Evolutionary conservation across 768 basidiomycete species (phyloP).

Genomic region (Rhodosporidiobolus odoratus): DNA sequence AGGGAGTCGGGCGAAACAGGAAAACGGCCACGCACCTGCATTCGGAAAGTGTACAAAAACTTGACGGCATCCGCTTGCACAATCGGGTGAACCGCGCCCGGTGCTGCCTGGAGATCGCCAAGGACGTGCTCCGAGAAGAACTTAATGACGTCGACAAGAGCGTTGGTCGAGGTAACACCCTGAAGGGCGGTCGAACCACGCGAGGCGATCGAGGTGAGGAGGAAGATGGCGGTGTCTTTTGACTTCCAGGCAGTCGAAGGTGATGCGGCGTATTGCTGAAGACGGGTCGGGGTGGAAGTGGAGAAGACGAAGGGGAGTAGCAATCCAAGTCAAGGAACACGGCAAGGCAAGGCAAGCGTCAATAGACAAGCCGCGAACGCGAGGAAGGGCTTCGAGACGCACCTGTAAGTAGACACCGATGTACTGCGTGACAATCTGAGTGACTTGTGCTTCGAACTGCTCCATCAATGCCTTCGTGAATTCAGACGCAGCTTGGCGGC

Average conservation of each 20-base stretch:
- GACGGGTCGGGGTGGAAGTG: not conserved
- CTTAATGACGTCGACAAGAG: constrained; percentile 84
- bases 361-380: too few relatives aligned
- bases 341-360: not conserved
- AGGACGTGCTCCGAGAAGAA: constrained; percentile 92
- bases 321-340: not conserved
- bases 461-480: constrained; percentile 88
- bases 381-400: not conserved
- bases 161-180: constrained; percentile 88
- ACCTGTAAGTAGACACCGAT: constrained; percentile 64
- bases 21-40: constrained; percentile 59
- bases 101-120: constrained; percentile 69
- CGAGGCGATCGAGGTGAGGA: constrained; percentile 88
- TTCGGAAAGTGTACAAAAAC: constrained; percentile 90
- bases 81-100: constrained; percentile 66
- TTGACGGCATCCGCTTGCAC: constrained; percentile 94
- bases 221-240: constrained; percentile 88
- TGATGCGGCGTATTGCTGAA: constrained; percentile 56
- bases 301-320: not conserved
- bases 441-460: constrained; percentile 72
- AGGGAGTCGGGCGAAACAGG: not conserved
- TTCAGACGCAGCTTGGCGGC: constrained; percentile 88
- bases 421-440: constrained; percentile 78
- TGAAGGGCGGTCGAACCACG: constrained; percentile 80
- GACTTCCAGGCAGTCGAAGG: constrained; percentile 57